phyloP scores from a whole-genome alignment of 257 asterid species.

The Penstemon davidsonii region DNA sequence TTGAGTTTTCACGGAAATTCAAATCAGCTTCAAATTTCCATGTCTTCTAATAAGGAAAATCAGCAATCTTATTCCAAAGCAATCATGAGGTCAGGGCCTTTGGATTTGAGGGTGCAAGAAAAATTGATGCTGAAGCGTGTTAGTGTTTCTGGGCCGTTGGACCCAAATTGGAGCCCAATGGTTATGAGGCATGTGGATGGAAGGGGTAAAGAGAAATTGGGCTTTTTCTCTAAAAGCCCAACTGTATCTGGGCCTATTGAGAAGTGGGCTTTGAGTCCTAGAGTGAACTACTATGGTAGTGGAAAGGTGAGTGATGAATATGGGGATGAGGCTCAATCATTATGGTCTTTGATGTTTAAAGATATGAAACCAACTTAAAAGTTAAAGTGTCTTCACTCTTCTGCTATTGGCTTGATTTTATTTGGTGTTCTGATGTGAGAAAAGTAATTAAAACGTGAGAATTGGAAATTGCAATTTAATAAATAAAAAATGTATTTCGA shows the following conservation, averaged over 20 bases:
- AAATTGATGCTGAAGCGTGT: not conserved
- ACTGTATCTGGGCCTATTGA: slow-evolving; percentile 57
- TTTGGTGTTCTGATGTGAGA: too few relatives aligned
- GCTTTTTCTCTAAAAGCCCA: slow-evolving; percentile 42
- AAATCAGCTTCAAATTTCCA: not conserved
- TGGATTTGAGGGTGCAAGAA: slow-evolving; percentile 45
- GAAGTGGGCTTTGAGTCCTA: slow-evolving; percentile 59
- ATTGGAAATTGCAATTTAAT: too few relatives aligned
- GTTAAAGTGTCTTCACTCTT: too few relatives aligned
- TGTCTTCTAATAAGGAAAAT: too few relatives aligned
- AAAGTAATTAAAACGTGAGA: too few relatives aligned
- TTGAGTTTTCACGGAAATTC: slow-evolving; percentile 35
- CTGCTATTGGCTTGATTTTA: too few relatives aligned
- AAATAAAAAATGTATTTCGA: too few relatives aligned
- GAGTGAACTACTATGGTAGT: slow-evolving; percentile 35
- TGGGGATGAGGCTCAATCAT: slow-evolving; percentile 48
- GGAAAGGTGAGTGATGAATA: slow-evolving; percentile 39
- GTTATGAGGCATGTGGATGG: slow-evolving; percentile 33
- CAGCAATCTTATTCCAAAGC: not conserved
- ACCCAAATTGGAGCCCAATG: slow-evolving; percentile 45
- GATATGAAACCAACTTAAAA: slow-evolving; percentile 78
- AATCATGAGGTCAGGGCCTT: slow-evolving; percentile 64
- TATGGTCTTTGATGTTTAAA: slow-evolving; percentile 88
- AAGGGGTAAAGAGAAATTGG: slow-evolving; percentile 31
- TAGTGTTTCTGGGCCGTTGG: too few relatives aligned